Evolutionary conservation across 2,329 filamentous ascomycete species (phyloP).

Genomic region (Podosphaera fusca): DNA sequence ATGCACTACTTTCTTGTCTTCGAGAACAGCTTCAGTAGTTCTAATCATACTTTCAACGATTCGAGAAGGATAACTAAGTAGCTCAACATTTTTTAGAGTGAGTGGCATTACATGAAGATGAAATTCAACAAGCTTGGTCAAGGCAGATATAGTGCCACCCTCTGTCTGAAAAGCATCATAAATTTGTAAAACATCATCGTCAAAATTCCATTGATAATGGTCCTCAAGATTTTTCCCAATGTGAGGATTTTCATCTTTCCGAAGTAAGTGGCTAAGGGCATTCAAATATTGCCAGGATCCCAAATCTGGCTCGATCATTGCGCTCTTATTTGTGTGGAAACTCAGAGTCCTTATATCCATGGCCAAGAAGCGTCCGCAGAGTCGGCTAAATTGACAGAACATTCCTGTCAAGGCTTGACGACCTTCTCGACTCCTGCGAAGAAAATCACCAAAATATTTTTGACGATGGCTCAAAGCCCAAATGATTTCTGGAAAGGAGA

Average conservation of each 20-base stretch:
- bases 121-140: constrained; percentile 22
- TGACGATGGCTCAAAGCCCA: constrained; percentile 19
- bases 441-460: constrained; percentile 19
- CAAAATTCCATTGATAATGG: constrained; percentile 21
- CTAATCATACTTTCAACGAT: constrained; percentile 8
- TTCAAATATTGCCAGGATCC: constrained; percentile 24
- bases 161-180: constrained; percentile 12
- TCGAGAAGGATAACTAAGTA: constrained; percentile 11
- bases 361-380: constrained; percentile 28
- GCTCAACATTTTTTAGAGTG: constrained; percentile 22
- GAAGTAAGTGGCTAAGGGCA: constrained; percentile 20
- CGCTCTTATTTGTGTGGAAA: constrained; percentile 11
- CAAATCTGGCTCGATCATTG: constrained; percentile 17
- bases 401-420: constrained; percentile 12
- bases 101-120: constrained; percentile 21
- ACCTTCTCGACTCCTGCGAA: constrained; percentile 8
- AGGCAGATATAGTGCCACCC: constrained; percentile 21
- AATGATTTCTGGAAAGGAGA: constrained; percentile 26
- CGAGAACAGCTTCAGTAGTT: constrained; percentile 5
- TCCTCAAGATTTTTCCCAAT: constrained; percentile 16
- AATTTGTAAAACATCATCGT: constrained; percentile 11
- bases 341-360: constrained; percentile 23
- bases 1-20: constrained; percentile 5
- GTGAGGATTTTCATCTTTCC: constrained; percentile 13
- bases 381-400: constrained; percentile 18